A percentile compares a stretch with the other conserved stretches of the same genome.
Evolutionary conservation across 345 rosid genomes (phyloP).

Genomic region (Nephelium lappaceum): DNA sequence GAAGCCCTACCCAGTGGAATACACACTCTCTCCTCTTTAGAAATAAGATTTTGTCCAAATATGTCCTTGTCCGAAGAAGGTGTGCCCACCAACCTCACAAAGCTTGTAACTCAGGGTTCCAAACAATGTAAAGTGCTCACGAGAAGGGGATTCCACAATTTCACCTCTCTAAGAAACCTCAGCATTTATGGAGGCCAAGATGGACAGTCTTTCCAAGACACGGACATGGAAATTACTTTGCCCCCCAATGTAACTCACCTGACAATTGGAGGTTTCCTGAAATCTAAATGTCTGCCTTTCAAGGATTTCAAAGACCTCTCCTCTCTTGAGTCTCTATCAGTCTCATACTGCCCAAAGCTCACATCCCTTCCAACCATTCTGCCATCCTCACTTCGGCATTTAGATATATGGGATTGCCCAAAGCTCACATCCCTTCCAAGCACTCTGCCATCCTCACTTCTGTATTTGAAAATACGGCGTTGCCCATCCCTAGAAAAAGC

Average conservation of each 20-base stretch:
- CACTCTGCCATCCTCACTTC: not conserved
- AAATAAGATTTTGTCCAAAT: not conserved
- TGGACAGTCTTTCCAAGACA: not conserved
- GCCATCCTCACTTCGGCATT: not conserved
- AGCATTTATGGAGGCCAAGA: not conserved
- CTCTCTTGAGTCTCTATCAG: constrained; percentile 13
- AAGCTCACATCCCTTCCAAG: not conserved
- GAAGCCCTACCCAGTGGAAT: not conserved
- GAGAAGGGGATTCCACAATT: not conserved
- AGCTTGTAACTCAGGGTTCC: not conserved
- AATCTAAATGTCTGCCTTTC: not conserved
- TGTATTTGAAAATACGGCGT: not conserved
- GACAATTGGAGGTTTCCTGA: not conserved
- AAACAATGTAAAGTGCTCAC: not conserved
- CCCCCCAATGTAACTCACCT: not conserved
- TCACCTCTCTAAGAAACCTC: not conserved
- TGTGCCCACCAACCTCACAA: not conserved
- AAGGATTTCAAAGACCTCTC: constrained; percentile 5
- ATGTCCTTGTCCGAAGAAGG: not conserved
- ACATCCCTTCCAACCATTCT: not conserved
- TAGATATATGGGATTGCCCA: not conserved
- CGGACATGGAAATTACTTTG: not conserved
- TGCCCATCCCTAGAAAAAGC: not conserved
- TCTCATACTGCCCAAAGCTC: not conserved
- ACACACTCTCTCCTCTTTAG: not conserved